Evolutionary conservation across 176 grass and related monocot genomes (phyloP).

Genomic region (Rhynchospora tenuis): DNA sequence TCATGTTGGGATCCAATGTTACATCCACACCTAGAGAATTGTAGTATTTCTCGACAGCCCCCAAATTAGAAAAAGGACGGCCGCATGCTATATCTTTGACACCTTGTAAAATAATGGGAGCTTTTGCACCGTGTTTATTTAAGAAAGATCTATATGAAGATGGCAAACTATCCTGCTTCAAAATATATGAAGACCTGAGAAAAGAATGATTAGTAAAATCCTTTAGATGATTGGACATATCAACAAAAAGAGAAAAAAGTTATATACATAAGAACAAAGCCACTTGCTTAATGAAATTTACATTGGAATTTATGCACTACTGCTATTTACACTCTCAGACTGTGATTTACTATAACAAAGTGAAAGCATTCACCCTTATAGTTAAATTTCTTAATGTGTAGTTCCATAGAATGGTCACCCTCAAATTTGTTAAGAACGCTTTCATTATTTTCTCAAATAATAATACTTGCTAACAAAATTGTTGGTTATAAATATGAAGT

Average conservation of each 20-base stretch:
- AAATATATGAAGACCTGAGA: slow-evolving; percentile 74
- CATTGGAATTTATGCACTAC: neutral
- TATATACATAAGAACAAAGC: neutral
- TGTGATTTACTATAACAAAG: neutral
- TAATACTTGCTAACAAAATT: neutral
- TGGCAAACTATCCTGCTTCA: slow-evolving; percentile 83
- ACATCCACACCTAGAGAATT: slow-evolving; percentile 69
- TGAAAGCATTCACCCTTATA: neutral
- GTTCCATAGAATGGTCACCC: neutral
- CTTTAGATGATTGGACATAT: neutral
- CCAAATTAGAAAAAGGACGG: slow-evolving; percentile 63
- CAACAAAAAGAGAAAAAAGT: neutral
- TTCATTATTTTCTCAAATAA: neutral
- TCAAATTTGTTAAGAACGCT: neutral
- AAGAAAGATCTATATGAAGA: slow-evolving; percentile 88
- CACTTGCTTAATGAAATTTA: neutral
- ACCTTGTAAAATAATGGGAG: slow-evolving; percentile 68
- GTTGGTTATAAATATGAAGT: neutral
- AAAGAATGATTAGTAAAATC: slow-evolving; percentile 24
- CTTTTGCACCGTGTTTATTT: slow-evolving; percentile 88
- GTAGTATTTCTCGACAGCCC: slow-evolving; percentile 66
- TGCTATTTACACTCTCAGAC: neutral
- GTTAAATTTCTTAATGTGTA: neutral
- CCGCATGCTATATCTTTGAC: slow-evolving; percentile 70
- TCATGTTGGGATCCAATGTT: slow-evolving; percentile 89